A percentile compares a stretch with the other conserved stretches of the same genome.
Conservation (phyloP, 129 eudicot species). For the Lactuca saligna region DNA sequence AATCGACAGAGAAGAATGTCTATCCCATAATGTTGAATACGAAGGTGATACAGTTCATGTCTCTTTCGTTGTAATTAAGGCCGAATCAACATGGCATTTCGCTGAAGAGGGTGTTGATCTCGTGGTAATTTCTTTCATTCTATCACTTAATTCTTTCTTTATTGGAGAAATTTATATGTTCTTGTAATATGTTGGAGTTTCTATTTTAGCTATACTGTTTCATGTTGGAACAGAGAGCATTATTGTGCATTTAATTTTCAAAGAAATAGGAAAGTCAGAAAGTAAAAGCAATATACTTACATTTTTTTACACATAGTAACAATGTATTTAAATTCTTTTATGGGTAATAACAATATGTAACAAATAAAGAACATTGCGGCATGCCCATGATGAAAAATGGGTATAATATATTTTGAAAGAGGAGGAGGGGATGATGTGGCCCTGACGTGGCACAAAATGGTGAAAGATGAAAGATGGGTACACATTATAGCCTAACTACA, state of each 20-base stretch:
- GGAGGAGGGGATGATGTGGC: too few relatives aligned
- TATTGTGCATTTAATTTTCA: too few relatives aligned
- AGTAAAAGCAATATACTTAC: too few relatives aligned
- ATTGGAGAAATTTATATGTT: not conserved
- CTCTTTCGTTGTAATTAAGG: constrained; percentile 36
- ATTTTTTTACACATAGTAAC: not conserved
- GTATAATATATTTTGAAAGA: too few relatives aligned
- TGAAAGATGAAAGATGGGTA: too few relatives aligned
- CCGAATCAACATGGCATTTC: constrained; percentile 27
- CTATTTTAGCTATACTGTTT: not conserved
- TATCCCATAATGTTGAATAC: constrained; percentile 53
- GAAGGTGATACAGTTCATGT: constrained; percentile 30
- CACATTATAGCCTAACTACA: not conserved
- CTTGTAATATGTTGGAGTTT: not conserved
- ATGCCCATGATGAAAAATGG: too few relatives aligned
- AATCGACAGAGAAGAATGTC: constrained; percentile 72
- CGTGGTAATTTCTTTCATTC: constrained; percentile 27
- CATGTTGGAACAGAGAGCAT: too few relatives aligned
- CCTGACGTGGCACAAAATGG: too few relatives aligned
- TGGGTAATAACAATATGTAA: not conserved
- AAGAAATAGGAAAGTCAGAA: not conserved
- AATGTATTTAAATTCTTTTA: too few relatives aligned
- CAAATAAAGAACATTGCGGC: not conserved
- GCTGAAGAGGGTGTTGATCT: constrained; percentile 33
- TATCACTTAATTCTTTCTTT: not conserved